These are phyloP conservation scores for Miamiensis avidus DNA, from an alignment of 169 alveolate genomes.

Conservation along the genomic window DNA sequence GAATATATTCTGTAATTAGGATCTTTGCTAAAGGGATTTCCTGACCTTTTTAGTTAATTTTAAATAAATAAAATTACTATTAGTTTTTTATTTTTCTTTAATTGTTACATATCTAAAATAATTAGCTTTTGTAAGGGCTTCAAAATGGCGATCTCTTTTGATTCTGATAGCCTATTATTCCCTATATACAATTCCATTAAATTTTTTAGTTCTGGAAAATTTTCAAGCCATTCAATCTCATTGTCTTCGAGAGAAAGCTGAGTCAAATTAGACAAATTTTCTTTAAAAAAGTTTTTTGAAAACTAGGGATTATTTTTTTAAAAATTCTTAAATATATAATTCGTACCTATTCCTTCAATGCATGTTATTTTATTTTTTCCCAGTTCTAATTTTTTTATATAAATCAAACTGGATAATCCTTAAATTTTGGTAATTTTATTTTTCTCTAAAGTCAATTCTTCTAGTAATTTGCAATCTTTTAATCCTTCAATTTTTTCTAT, in stretches of 20 bases:
- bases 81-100: no score
- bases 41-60: conserved; percentile 19
- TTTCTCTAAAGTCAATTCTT: conserved; percentile 78
- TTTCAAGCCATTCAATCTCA: conserved; percentile 64
- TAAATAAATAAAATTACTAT: no score
- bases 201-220: conserved; percentile 62
- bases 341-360: conserved; percentile 54
- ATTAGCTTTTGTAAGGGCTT: conserved; percentile 70
- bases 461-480: conserved; percentile 61
- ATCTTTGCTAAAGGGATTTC: conserved; percentile 69
- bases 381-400: conserved; percentile 77
- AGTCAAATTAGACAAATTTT: conserved; percentile 55
- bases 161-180: conserved; percentile 67
- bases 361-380: conserved; percentile 74
- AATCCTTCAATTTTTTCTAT: conserved; percentile 73
- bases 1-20: conserved; percentile 63
- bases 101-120: conserved; percentile 64
- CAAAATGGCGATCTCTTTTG: conserved; percentile 70
- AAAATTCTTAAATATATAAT: neutral
- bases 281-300: neutral
- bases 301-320: neutral
- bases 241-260: conserved; percentile 82
- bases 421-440: conserved; percentile 67
- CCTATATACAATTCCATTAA: conserved; percentile 85
- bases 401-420: conserved; percentile 57